Evolutionary conservation across 495 filamentous ascomycete species (phyloP), one percentile per base, ranked within the genome.

Genomic region (Talaromyces trachyspermus): DNA sequence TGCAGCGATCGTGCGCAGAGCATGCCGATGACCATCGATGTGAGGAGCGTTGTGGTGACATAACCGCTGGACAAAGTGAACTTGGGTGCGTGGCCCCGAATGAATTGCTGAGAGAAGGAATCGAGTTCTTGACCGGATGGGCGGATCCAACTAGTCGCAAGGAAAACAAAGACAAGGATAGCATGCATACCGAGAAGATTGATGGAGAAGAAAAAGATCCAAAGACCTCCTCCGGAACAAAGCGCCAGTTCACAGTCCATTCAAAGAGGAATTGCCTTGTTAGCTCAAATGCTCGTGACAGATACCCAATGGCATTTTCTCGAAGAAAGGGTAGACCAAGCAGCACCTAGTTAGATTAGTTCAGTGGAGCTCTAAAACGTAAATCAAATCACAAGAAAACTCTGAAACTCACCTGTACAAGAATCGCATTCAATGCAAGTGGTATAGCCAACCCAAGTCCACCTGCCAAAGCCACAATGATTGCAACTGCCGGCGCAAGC

Each of bases 211-310:
- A 70, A 60, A 45, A 77, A 42, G 88, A 94, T 18, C 94, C 71
- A 54, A 98, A 98, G 1, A 62, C 62, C 17, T 88, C 80, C 58
- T 96, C 88, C 10, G 83, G 80, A 4, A 96, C 63, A 54, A 98
- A 96, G 36, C 91, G 78, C 91, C 91, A 98, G 63, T 98, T 98
- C 48, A 98, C 92, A 0, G 92, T 97, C 92, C 92, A 97, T 61
- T 95, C 90, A 72, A 88, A 96, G 52, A 95, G 72, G 61, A 98
- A 98, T 53, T 83, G 77, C 37, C 92, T 75, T 22, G 86, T 85
- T 22, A 98, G 70, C 68, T 98, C 89, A 54, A 98, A 98, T 0
- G 92, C 89, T 41, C 84, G 71, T 24, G 75, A 72, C 4, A 89
- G 51, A 54, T 98, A 98, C 9, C 86, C 86, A 37, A 56, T 61